Evolutionary conservation across 2,329 filamentous ascomycete genomes (phyloP).

Genomic region (Pyricularia grisea): DNA sequence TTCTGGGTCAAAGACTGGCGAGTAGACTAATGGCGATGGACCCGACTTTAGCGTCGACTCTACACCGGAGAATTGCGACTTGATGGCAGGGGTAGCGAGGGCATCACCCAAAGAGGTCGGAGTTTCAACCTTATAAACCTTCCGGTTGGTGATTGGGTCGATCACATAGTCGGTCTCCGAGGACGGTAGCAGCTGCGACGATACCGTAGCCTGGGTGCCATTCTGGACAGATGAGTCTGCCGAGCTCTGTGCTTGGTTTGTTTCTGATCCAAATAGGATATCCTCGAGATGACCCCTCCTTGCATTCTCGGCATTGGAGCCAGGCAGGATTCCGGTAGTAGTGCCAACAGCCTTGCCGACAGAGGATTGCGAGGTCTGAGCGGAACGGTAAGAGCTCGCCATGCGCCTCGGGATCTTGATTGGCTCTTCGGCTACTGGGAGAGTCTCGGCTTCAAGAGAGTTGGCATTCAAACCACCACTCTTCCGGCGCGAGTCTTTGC

Average conservation of each 20-base stretch:
- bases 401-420: constrained; percentile 23
- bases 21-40: not conserved
- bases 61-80: constrained; percentile 21
- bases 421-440: not conserved
- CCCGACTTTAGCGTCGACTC: constrained; percentile 8
- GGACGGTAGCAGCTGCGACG: not conserved
- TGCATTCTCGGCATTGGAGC: constrained; percentile 23
- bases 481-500: not conserved
- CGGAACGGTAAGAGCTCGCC: constrained; percentile 29
- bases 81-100: constrained; percentile 10
- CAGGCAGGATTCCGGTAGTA: constrained; percentile 25
- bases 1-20: not conserved
- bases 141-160: constrained; percentile 51
- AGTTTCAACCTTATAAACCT: constrained; percentile 22
- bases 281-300: constrained; percentile 22
- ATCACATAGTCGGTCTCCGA: constrained; percentile 31
- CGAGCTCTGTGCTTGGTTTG: constrained; percentile 21
- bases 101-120: constrained; percentile 11
- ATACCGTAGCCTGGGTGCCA: not conserved
- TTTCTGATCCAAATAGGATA: constrained; percentile 27
- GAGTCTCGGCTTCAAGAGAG: not conserved
- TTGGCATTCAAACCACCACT: not conserved
- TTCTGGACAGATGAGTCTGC: not conserved
- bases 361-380: constrained; percentile 18
- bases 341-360: constrained; percentile 24